Percentiles rank a stretch among this genome's conserved stretches.
Conservation (phyloP, 352 stramenopile genomes). For the Saprolegnia parasitica region DNA sequence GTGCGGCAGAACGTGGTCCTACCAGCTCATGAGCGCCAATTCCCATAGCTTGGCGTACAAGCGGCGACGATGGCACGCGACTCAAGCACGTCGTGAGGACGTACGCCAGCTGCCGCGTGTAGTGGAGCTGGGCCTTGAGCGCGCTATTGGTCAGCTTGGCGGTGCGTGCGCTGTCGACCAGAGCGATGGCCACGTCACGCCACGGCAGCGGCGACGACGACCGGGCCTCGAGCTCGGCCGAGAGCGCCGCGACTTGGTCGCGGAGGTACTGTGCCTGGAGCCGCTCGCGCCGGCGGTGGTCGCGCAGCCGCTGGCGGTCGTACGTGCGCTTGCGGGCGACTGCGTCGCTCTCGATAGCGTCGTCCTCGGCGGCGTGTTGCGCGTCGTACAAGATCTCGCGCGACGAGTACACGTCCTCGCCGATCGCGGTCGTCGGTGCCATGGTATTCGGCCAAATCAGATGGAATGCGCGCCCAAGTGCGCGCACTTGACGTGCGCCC, state of each 20-base stretch:
- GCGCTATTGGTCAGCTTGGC: background rate
- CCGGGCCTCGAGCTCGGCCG: background rate
- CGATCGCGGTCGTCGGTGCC: background rate
- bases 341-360: background rate
- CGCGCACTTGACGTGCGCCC: no score
- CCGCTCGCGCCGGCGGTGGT: background rate
- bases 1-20: background rate
- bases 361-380: background rate
- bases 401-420: constrained; percentile 1
- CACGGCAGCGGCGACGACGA: background rate
- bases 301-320: background rate
- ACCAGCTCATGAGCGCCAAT: no score
- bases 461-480: background rate
- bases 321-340: background rate
- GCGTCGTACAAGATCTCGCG: constrained; percentile 9
- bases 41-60: no score
- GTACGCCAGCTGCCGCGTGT: no score
- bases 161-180: background rate
- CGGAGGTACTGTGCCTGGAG: background rate
- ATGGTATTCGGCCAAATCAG: background rate
- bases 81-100: no score
- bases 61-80: no score
- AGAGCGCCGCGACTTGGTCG: background rate
- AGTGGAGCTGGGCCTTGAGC: no score
- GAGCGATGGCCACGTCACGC: background rate